These are phyloP conservation scores for Isochrysis galbana DNA, from an alignment of 78 protist species.

Conservation along the genomic window DNA sequence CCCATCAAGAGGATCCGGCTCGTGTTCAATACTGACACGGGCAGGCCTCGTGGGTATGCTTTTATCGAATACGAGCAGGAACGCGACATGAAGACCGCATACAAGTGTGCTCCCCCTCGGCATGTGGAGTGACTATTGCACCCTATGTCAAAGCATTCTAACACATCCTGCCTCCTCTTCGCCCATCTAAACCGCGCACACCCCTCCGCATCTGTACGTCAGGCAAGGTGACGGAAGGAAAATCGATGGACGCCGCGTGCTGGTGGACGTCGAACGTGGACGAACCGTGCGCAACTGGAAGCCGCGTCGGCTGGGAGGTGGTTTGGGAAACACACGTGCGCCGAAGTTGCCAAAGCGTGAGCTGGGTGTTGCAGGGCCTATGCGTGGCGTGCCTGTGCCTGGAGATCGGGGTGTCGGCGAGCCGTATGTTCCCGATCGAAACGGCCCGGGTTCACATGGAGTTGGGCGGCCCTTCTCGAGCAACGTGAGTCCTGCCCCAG, in stretches of 20 bases:
- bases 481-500: background rate
- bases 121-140: no score
- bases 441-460: background rate
- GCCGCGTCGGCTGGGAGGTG: conserved; percentile 83
- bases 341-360: background rate
- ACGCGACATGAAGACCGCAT: conserved; percentile 79
- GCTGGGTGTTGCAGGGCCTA: background rate
- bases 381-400: background rate
- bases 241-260: conserved; percentile 72
- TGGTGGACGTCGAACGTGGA: conserved; percentile 90
- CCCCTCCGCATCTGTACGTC: no score
- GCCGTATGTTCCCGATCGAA: background rate
- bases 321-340: background rate
- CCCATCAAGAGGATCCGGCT: conserved; percentile 47
- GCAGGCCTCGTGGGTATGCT: conserved; percentile 84
- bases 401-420: background rate
- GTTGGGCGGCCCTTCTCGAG: background rate
- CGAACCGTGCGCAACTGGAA: conserved; percentile 82
- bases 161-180: no score
- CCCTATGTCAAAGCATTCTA: no score
- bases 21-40: conserved; percentile 50
- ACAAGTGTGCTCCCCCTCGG: no score
- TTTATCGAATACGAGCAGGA: conserved; percentile 86
- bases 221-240: conserved; percentile 72
- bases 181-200: no score